These are phyloP conservation scores for Raffaelea deltoideospora DNA, from an alignment of 2,329 filamentous ascomycete species.

Conservation along the genomic window DNA sequence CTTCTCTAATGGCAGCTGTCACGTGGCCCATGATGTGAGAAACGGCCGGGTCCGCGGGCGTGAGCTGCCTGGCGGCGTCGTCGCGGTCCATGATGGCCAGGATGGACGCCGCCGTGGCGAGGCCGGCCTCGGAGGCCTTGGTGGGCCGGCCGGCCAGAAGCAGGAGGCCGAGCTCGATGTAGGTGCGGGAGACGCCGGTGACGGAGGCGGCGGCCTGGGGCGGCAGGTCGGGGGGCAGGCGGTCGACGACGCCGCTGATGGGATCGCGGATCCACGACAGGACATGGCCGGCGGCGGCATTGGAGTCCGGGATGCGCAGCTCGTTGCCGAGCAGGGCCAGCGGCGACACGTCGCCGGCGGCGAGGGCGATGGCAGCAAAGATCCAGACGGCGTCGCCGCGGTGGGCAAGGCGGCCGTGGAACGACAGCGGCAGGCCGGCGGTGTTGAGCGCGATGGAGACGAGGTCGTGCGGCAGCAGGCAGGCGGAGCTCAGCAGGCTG, in stretches of 20 bases:
- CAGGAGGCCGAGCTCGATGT: slow-evolving; percentile 12
- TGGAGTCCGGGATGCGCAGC: neutral
- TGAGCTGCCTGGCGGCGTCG: too few relatives aligned
- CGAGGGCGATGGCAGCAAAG: slow-evolving; percentile 9
- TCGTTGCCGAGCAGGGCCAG: slow-evolving; percentile 1
- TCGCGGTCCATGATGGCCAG: neutral
- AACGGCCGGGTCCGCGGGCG: too few relatives aligned
- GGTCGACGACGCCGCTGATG: slow-evolving; percentile 1
- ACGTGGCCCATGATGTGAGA: too few relatives aligned
- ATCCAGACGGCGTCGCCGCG: slow-evolving; percentile 10
- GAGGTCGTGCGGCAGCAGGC: slow-evolving; percentile 8
- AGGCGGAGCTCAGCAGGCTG: slow-evolving; percentile 8
- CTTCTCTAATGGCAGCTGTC: too few relatives aligned
- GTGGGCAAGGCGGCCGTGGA: slow-evolving; percentile 1
- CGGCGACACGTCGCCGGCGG: slow-evolving; percentile 8
- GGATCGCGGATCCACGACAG: slow-evolving; percentile 1
- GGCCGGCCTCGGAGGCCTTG: neutral
- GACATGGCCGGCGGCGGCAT: slow-evolving; percentile 2
- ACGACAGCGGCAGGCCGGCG: slow-evolving; percentile 9
- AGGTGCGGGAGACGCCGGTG: slow-evolving; percentile 7
- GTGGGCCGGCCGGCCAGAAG: slow-evolving; percentile 5
- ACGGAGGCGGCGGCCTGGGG: slow-evolving; percentile 4
- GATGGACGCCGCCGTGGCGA: neutral
- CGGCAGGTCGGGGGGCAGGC: slow-evolving; percentile 1
- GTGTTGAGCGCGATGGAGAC: slow-evolving; percentile 14